phyloP scores from a whole-genome alignment of 352 stramenopile species.

The Plasmopara halstedii region DNA sequence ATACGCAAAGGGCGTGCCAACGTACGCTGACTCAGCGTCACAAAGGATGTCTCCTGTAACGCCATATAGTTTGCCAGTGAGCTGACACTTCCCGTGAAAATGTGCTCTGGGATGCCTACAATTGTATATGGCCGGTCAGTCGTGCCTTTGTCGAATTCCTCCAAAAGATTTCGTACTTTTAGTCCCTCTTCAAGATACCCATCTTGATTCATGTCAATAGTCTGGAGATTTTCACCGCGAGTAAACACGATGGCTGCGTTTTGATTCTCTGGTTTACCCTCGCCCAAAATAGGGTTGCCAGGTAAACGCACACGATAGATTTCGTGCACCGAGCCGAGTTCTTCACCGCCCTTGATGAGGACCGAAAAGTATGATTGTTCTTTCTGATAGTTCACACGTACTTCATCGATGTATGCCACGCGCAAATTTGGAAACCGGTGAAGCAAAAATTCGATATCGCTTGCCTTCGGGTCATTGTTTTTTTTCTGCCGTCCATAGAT shows the following conservation, averaged over 20 bases:
- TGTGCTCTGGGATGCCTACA: conserved; percentile 97
- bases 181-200: conserved; percentile 98
- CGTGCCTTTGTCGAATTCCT: conserved; percentile 93
- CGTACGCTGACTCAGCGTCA: conserved; percentile 96
- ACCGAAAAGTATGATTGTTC: conserved; percentile 96
- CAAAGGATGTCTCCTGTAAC: conserved; percentile 98
- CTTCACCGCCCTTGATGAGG: conserved; percentile 91
- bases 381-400: conserved; percentile 93
- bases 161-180: conserved; percentile 98
- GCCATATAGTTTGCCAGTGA: conserved; percentile 99
- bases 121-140: conserved; percentile 87
- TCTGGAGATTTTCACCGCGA: conserved; percentile 95
- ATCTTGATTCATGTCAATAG: conserved; percentile 99
- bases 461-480: conserved; percentile 97
- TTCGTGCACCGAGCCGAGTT: conserved; percentile 72
- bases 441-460: conserved; percentile 98
- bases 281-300: conserved; percentile 96
- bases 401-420: conserved; percentile 98
- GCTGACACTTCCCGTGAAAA: conserved; percentile 98
- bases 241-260: conserved; percentile 99
- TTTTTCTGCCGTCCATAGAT: conserved; percentile 98
- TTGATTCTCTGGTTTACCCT: conserved; percentile 99
- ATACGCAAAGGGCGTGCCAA: conserved; percentile 94
- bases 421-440: conserved; percentile 95
- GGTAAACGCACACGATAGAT: conserved; percentile 97